phyloP scores from a whole-genome alignment of 805 yeast genomes.

The Brettanomyces nanus region DNA sequence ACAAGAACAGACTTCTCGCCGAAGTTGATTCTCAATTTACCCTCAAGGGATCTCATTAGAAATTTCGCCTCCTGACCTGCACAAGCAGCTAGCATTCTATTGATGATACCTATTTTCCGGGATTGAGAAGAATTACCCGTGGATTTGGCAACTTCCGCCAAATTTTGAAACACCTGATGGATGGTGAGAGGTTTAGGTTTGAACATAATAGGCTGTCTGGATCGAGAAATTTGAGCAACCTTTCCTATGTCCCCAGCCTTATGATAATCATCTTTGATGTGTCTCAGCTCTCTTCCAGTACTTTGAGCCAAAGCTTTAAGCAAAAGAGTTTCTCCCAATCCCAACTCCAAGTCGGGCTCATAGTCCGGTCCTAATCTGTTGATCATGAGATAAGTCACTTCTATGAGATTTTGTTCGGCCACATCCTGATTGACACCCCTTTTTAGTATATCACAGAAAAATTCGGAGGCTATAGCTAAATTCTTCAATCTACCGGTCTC shows the following conservation, averaged over 20 bases:
- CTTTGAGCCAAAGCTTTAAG: constrained; percentile 86
- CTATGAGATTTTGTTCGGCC: constrained; percentile 39
- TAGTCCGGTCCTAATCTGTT: constrained; percentile 93
- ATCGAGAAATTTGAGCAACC: constrained; percentile 77
- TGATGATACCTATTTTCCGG: constrained; percentile 70
- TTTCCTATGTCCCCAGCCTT: constrained; percentile 85
- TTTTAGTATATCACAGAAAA: constrained; percentile 56
- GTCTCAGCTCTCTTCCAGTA: constrained; percentile 71
- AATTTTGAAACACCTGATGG: constrained; percentile 60
- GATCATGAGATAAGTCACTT: constrained; percentile 75
- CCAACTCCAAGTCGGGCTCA: constrained; percentile 80
- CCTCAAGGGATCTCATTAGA: constrained; percentile 82
- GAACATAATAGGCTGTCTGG: constrained; percentile 88
- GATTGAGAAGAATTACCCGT: constrained; percentile 80
- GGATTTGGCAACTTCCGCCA: constrained; percentile 68
- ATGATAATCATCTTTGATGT: constrained; percentile 66
- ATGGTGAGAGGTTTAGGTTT: constrained; percentile 78
- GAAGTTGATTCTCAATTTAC: constrained; percentile 84
- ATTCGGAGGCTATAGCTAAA: constrained; percentile 63
- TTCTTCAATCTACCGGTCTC: constrained; percentile 82
- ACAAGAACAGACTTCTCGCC: constrained; percentile 89
- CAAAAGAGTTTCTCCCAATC: constrained; percentile 83
- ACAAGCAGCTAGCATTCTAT: constrained; percentile 78
- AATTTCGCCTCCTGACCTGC: constrained; percentile 84
- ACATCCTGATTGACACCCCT: constrained; percentile 21